Conservation (phyloP, 108 stramenopile genomes). For the Fragilariopsis cylindrus region DNA sequence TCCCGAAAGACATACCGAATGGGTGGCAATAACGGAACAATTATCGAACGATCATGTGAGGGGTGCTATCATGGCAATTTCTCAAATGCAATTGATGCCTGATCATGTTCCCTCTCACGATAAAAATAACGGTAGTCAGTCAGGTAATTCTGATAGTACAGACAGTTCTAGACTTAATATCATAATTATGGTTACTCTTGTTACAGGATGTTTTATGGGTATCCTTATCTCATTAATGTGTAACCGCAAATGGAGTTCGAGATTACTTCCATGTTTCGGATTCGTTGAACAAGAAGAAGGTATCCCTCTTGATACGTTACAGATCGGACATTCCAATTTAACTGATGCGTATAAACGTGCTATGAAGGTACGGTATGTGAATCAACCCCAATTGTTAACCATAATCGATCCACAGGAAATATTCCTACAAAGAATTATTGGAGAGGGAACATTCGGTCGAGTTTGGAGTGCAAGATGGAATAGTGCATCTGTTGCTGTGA, state of each 20-base stretch:
- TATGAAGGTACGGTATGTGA: slow-evolving; percentile 88
- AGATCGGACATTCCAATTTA: slow-evolving; percentile 66
- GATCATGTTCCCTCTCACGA: slow-evolving; percentile 39
- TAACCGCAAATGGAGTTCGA: slow-evolving; percentile 70
- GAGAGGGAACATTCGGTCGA: slow-evolving; percentile 96
- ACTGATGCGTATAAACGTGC: slow-evolving; percentile 84
- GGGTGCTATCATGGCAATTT: slow-evolving; percentile 86
- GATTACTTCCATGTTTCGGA: slow-evolving; percentile 59
- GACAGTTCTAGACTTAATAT: slow-evolving; percentile 40
- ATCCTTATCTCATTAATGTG: slow-evolving; percentile 77
- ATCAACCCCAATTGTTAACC: slow-evolving; percentile 86
- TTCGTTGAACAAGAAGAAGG: slow-evolving; percentile 55
- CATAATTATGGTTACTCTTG: slow-evolving; percentile 79
- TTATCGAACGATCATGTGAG: slow-evolving; percentile 65
- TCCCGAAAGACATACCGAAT: slow-evolving; percentile 44
- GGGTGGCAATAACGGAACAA: slow-evolving; percentile 67
- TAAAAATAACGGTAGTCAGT: slow-evolving; percentile 8
- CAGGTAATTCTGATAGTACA: not conserved
- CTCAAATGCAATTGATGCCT: slow-evolving; percentile 63
- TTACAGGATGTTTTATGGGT: slow-evolving; percentile 76
- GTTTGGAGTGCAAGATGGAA: slow-evolving; percentile 98
- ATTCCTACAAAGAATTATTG: slow-evolving; percentile 93
- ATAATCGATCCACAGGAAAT: slow-evolving; percentile 96
- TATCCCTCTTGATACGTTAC: slow-evolving; percentile 82
- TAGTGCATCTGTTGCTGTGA: slow-evolving; percentile 93